phyloP scores from a whole-genome alignment of 2,329 filamentous ascomycete genomes.

The Aspergillus pseudotamarii region DNA sequence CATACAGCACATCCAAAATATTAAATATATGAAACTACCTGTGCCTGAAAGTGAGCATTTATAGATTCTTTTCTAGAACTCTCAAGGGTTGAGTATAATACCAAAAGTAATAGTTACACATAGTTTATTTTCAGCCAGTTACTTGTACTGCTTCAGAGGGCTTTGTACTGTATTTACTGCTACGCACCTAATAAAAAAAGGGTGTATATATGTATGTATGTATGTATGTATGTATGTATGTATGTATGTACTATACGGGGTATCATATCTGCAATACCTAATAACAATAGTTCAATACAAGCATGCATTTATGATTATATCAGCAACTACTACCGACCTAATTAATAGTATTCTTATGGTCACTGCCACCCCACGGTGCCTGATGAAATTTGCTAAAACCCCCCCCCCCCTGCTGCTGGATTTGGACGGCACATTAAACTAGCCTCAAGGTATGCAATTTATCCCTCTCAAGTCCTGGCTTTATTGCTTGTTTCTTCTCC shows the following conservation, averaged over 20 bases:
- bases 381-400: slow-evolving; percentile 39
- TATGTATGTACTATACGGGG: too few relatives aligned
- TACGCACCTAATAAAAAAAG: neutral
- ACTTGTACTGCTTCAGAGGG: neutral
- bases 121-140: neutral
- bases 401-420: slow-evolving; percentile 25
- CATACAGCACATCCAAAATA: neutral
- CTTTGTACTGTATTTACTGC: neutral
- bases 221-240: too few relatives aligned
- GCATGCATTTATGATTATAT: slow-evolving; percentile 28
- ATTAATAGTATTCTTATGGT: slow-evolving; percentile 3
- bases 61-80: neutral
- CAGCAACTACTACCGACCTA: slow-evolving; percentile 23
- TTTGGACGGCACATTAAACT: slow-evolving; percentile 27
- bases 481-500: neutral
- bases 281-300: too few relatives aligned
- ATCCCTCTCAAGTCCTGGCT: neutral
- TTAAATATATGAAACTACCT: neutral
- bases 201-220: too few relatives aligned
- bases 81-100: neutral
- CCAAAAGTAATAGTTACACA: neutral
- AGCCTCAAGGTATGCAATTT: slow-evolving; percentile 27
- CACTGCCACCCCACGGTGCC: slow-evolving; percentile 36
- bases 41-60: neutral
- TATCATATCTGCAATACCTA: too few relatives aligned